Conservation (phyloP, 306 rosid species). For the Glycine tomentella region DNA sequence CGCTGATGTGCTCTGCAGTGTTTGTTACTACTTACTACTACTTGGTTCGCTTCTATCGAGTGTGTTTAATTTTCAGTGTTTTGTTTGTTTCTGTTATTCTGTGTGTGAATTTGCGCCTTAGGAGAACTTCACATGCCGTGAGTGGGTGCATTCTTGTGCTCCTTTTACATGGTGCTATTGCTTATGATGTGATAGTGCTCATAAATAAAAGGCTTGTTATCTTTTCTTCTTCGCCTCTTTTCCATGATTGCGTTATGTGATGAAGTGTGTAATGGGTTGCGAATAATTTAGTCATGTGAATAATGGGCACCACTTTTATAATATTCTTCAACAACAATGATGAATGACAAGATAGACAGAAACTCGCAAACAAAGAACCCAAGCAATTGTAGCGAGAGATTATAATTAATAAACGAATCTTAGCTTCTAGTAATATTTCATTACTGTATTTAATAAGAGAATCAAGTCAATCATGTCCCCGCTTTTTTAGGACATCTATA, state of each 20-base stretch:
- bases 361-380: background rate
- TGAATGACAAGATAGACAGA: background rate
- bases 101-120: background rate
- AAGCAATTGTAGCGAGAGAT: no score
- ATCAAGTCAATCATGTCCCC: background rate
- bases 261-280: background rate
- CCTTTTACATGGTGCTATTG: background rate
- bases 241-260: background rate
- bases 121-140: background rate
- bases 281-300: background rate
- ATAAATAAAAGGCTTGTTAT: conserved; percentile 29
- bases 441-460: background rate
- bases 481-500: background rate
- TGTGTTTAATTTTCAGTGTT: background rate
- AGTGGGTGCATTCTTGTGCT: background rate
- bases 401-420: background rate
- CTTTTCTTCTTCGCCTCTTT: background rate
- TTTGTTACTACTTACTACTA: background rate
- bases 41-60: background rate
- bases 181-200: background rate
- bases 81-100: background rate
- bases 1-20: background rate
- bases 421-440: background rate
- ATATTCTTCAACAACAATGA: background rate
- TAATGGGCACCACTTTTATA: background rate